Percentiles rank a stretch among this genome's conserved stretches.
These are phyloP conservation scores for Solanum sparsipilum DNA, from an alignment of 257 asterid species.

Conservation along the genomic window DNA sequence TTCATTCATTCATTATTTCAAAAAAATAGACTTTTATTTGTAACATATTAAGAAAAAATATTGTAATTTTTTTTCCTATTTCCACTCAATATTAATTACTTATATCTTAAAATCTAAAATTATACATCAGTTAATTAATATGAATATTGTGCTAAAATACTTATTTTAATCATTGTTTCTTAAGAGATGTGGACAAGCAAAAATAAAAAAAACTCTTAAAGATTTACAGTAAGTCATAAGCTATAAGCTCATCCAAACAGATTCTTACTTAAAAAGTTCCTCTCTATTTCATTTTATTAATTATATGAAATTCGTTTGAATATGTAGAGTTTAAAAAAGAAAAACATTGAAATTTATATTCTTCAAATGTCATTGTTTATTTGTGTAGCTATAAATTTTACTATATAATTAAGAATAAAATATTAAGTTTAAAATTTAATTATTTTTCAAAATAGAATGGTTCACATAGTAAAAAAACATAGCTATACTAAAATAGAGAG, in stretches of 20 bases:
- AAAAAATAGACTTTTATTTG: not conserved
- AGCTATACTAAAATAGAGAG: not conserved
- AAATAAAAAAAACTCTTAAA: not conserved
- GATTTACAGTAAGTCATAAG: not conserved
- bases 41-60: not conserved
- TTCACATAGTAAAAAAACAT: not conserved
- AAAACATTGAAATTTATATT: not conserved
- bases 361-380: not conserved
- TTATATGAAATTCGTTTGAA: not conserved
- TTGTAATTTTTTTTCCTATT: too few relatives aligned
- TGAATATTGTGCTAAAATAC: not conserved
- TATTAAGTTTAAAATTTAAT: not conserved
- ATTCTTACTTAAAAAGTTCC: not conserved
- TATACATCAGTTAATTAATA: not conserved
- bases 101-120: not conserved
- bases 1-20: not conserved
- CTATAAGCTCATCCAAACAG: not conserved
- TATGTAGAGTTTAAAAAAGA: not conserved
- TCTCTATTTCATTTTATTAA: not conserved
- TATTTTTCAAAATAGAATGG: not conserved
- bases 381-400: not conserved
- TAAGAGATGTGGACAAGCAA: not conserved
- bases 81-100: not conserved
- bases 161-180: not conserved
- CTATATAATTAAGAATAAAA: not conserved